Base-by-base conservation (phyloP, 2,329 filamentous ascomycete genomes). In the Didymella exigua region DNA sequence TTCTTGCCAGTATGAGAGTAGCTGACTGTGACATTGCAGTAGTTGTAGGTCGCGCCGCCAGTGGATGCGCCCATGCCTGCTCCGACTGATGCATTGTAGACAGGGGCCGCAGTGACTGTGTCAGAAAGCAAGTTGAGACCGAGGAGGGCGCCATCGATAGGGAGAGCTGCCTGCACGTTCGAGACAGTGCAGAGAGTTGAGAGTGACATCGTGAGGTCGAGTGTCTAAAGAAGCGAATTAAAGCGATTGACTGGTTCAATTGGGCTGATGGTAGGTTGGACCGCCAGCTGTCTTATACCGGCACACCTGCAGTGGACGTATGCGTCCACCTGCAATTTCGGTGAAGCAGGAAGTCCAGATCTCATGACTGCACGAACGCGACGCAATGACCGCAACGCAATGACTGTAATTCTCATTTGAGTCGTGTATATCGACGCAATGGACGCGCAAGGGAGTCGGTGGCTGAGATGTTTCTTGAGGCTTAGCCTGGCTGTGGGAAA, bases 1-100 rank as follows among this genome's bases (percentile, higher is more conserved):
- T 42, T 49, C 42, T 59, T 66, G 24, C 78, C 79, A 27, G 74
- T 67, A 47, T 81, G 79, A 2, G 75, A 73, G 60, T 81, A 81
- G 23, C 75, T 72, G 42, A 81, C 75, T 4, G 76, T 79, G 27
- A 81, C 73, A 47, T 81, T 80, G 65, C 79, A 81, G 60, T 78
- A 81, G 65, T 47, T 54, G 49, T 65, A 62, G 2, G 59, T 65
- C 10, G 56, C 27, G 18, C 21, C 34, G 7, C 34, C 43, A 19
- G 40, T 34, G 21, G 29, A 49, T 13, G 30, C 41, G 13, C 45
- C 38, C 51, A 42, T 42, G 7, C 54, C 70, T 18, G 47, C 71
- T 53, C 69, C 69, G 13, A 66, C 69, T 50, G 53, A 75, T 49
- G 65, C 70, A 67, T 65, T 59, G 9, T 62, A 71, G 26, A 76